These are phyloP conservation scores for Nemania serpens DNA, from an alignment of 2,329 filamentous ascomycete genomes.

Conservation along the genomic window DNA sequence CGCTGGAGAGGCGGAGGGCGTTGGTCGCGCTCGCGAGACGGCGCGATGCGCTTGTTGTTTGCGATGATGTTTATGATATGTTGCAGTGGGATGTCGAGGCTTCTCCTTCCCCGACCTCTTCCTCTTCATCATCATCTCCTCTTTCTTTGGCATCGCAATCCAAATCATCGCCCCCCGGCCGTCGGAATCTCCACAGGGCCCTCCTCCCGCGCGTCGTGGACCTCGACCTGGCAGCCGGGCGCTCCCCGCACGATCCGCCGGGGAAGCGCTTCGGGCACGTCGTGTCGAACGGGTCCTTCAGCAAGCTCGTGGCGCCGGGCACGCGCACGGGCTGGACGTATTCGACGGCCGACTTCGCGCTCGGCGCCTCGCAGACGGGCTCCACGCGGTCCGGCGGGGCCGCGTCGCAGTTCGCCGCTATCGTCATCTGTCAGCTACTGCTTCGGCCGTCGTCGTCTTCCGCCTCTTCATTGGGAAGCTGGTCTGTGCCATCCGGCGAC, in stretches of 20 bases:
- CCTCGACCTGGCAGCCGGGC: conserved; percentile 71
- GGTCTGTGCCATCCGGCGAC: neutral
- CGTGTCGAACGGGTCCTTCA: conserved; percentile 87
- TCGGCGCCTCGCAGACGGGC: conserved; percentile 58
- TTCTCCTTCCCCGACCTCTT: neutral
- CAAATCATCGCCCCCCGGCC: conserved; percentile 32
- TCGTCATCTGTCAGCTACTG: conserved; percentile 56
- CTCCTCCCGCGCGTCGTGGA: conserved; percentile 79
- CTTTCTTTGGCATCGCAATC: conserved; percentile 2
- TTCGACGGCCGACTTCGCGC: conserved; percentile 56
- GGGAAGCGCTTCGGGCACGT: conserved; percentile 70
- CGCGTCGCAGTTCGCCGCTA: conserved; percentile 59
- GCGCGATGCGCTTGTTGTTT: conserved; percentile 80
- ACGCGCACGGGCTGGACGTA: conserved; percentile 74
- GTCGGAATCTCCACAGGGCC: conserved; percentile 40
- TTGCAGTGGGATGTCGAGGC: conserved; percentile 73
- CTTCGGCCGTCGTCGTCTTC: neutral
- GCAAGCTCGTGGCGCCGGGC: conserved; percentile 83
- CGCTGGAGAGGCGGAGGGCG: conserved; percentile 64
- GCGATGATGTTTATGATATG: conserved; percentile 94
- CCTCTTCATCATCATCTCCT: conserved; percentile 2
- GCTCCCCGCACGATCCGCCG: conserved; percentile 42
- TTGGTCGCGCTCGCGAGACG: conserved; percentile 78
- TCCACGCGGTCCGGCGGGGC: conserved; percentile 62
- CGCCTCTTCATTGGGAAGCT: neutral